Conservation (phyloP, 2,329 filamentous ascomycete species). For the Chaetomiaceae sp. region DNA sequence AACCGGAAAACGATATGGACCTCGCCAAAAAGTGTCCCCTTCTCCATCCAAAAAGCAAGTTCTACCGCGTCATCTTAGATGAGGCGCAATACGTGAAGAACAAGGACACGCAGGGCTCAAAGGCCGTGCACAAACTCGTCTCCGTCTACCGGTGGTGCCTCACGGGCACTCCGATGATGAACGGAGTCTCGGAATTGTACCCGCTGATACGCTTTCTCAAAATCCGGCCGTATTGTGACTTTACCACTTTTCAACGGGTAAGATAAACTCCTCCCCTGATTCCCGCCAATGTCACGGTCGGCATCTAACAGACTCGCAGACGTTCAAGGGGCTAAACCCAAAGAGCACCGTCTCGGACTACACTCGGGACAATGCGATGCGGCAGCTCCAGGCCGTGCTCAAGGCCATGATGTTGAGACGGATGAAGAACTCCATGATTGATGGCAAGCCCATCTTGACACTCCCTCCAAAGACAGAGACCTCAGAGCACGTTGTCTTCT, state of each 20-base stretch:
- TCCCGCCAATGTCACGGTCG: too few relatives aligned
- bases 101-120: conserved; percentile 55
- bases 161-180: conserved; percentile 87
- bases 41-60: conserved; percentile 54
- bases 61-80: conserved; percentile 69
- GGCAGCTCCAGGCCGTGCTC: conserved; percentile 66
- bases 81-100: conserved; percentile 83
- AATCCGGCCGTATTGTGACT: conserved; percentile 68
- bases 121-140: conserved; percentile 54
- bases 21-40: conserved; percentile 46
- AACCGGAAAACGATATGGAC: conserved; percentile 31
- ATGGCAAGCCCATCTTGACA: conserved; percentile 70
- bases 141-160: conserved; percentile 66
- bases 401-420: conserved; percentile 78
- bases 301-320: conserved; percentile 28
- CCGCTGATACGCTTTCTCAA: conserved; percentile 72
- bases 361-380: conserved; percentile 60
- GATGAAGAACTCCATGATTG: conserved; percentile 72
- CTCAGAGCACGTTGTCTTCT: conserved; percentile 60
- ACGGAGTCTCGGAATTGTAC: conserved; percentile 71
- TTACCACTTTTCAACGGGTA: conserved; percentile 55
- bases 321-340: conserved; percentile 35
- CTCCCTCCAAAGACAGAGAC: conserved; percentile 62
- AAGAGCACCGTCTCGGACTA: conserved; percentile 35
- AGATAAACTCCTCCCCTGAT: conserved; percentile 26